Evolutionary conservation across 2,329 filamentous ascomycete genomes (phyloP).

Genomic region (Ophiostoma sp.): DNA sequence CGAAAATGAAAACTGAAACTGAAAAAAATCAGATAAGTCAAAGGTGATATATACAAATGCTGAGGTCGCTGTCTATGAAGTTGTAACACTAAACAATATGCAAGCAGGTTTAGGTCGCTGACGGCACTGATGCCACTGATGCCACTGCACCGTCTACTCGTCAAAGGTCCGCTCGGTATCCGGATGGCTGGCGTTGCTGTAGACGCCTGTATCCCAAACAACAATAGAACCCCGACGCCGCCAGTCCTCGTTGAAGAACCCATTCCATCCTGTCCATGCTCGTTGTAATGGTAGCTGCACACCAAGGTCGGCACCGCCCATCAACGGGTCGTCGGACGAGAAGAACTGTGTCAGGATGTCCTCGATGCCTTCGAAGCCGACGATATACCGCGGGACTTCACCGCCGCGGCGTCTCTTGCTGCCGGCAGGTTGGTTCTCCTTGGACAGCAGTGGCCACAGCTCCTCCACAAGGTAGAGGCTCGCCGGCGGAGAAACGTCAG

Average conservation of each 20-base stretch:
- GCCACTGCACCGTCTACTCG: background rate
- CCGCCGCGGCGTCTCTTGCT: conserved; percentile 25
- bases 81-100: background rate
- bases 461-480: conserved; percentile 49
- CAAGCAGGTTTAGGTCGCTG: background rate
- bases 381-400: conserved; percentile 51
- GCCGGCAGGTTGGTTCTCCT: background rate
- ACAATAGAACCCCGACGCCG: conserved; percentile 52
- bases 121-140: too few species aligned
- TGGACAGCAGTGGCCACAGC: conserved; percentile 40
- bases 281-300: conserved; percentile 38
- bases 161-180: conserved; percentile 18
- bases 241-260: conserved; percentile 57
- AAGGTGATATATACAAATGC: conserved; percentile 1
- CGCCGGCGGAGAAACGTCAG: background rate
- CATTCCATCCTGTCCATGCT: conserved; percentile 56
- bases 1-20: background rate
- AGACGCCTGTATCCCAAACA: conserved; percentile 52
- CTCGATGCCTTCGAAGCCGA: conserved; percentile 57
- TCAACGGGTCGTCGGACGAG: conserved; percentile 27
- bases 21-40: background rate
- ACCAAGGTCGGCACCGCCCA: conserved; percentile 36
- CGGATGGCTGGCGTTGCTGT: conserved; percentile 26
- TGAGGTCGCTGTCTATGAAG: background rate
- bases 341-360: conserved; percentile 42